These are phyloP conservation scores for Sechiopsis laciniata DNA, from an alignment of 306 rosid genomes.

Conservation along the genomic window DNA sequence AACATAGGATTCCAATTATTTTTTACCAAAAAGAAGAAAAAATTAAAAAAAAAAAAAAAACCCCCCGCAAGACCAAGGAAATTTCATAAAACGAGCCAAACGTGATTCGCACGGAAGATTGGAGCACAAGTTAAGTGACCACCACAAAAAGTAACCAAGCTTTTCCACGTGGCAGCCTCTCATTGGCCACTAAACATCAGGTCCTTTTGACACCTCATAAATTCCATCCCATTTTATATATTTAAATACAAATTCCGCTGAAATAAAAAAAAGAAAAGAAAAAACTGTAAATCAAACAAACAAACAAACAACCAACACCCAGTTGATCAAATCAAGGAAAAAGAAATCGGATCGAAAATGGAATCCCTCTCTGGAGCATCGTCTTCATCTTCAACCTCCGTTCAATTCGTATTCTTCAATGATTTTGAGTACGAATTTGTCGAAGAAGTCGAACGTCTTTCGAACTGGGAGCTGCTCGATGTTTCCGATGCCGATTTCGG, in stretches of 20 bases:
- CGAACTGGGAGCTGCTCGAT: conserved; percentile 51
- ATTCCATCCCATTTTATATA: not conserved
- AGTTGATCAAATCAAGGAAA: not conserved
- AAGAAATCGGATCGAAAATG: not conserved
- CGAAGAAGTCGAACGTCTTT: conserved; percentile 24
- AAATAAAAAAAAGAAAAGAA: not conserved
- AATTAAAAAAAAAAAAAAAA: too few relatives aligned
- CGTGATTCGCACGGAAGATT: conserved; percentile 20
- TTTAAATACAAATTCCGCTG: not conserved
- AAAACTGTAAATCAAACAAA: not conserved
- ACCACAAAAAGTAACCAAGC: not conserved
- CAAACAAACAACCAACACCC: not conserved
- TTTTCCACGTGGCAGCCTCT: not conserved
- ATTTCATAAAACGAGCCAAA: not conserved
- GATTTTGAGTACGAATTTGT: conserved; percentile 25
- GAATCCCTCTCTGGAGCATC: conserved; percentile 7
- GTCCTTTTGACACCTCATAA: conserved; percentile 3
- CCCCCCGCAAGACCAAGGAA: not conserved
- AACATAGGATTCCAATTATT: too few relatives aligned
- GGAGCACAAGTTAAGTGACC: not conserved
- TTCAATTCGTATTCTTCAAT: not conserved
- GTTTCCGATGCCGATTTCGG: conserved; percentile 31
- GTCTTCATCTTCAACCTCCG: conserved; percentile 12
- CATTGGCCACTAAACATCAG: not conserved
- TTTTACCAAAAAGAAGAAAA: too few relatives aligned